Percentiles rank a stretch among this genome's conserved stretches.
These are phyloP conservation scores for Xylariaceae sp. DNA, from an alignment of 2,329 filamentous ascomycete genomes.

Conservation along the genomic window DNA sequence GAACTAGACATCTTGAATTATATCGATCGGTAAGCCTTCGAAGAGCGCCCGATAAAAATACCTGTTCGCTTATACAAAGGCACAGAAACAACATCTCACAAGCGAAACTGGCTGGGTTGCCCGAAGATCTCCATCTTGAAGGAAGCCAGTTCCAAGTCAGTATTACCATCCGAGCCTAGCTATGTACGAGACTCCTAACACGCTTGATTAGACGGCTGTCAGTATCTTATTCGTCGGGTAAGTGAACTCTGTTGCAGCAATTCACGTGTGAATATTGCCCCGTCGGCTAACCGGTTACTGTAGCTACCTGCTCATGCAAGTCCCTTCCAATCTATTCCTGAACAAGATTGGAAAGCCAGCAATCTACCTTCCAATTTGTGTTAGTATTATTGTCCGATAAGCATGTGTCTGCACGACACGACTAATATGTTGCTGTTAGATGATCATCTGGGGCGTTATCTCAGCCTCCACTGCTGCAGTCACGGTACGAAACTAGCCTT, in stretches of 20 bases:
- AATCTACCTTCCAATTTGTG: constrained; percentile 43
- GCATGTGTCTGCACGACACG: neutral
- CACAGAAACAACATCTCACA: constrained; percentile 55
- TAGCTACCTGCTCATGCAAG: constrained; percentile 49
- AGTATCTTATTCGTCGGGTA: constrained; percentile 52
- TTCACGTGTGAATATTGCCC: no score
- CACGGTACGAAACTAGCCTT: constrained; percentile 15
- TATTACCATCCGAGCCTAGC: neutral
- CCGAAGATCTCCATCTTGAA: constrained; percentile 33
- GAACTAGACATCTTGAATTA: constrained; percentile 27
- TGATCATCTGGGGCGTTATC: constrained; percentile 49
- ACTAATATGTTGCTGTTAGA: constrained; percentile 31
- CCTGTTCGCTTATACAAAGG: constrained; percentile 8
- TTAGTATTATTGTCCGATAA: constrained; percentile 27
- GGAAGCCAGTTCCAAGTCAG: constrained; percentile 37
- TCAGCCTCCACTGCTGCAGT: constrained; percentile 40
- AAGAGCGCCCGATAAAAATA: neutral
- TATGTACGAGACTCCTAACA: constrained; percentile 9
- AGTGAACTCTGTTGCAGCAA: constrained; percentile 3
- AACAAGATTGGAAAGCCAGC: constrained; percentile 49
- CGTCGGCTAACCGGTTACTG: neutral
- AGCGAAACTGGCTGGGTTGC: constrained; percentile 49
- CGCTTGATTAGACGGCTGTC: constrained; percentile 39
- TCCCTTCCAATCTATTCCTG: constrained; percentile 50
- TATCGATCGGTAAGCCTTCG: constrained; percentile 23